Evolutionary conservation across 345 rosid species (phyloP).

Genomic region (Anastatica hierochuntica): DNA sequence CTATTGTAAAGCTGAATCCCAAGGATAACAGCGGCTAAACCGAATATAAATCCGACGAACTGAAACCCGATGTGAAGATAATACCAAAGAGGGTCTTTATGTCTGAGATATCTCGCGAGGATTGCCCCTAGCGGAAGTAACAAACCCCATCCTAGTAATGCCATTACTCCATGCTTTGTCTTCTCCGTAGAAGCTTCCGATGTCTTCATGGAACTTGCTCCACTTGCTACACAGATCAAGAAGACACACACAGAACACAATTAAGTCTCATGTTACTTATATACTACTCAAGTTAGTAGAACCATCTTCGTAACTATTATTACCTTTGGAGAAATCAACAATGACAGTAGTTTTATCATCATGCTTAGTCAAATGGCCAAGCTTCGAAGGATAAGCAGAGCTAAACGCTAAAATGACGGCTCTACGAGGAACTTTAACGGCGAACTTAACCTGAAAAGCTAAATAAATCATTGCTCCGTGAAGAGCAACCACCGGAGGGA

Average conservation of each 20-base stretch:
- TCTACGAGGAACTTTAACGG: constrained; percentile 37
- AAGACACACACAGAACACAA: constrained; percentile 5
- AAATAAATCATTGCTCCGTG: constrained; percentile 67
- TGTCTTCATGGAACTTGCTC: constrained; percentile 28
- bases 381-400: constrained; percentile 36
- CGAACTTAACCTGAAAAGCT: constrained; percentile 69
- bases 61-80: constrained; percentile 63
- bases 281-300: too few relatives aligned
- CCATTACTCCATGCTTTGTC: constrained; percentile 68
- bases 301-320: too few relatives aligned
- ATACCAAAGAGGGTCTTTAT: constrained; percentile 82
- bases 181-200: constrained; percentile 34
- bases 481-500: constrained; percentile 63
- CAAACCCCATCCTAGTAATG: constrained; percentile 65
- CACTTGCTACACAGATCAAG: constrained; percentile 25
- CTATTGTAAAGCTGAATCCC: constrained; percentile 55
- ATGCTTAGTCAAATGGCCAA: constrained; percentile 42
- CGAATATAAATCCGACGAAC: constrained; percentile 57
- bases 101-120: constrained; percentile 65
- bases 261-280: too few relatives aligned
- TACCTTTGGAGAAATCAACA: constrained; percentile 66
- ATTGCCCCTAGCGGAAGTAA: constrained; percentile 75
- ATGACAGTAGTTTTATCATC: constrained; percentile 57
- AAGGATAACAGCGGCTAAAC: constrained; percentile 48
- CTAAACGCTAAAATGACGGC: constrained; percentile 71